Conservation (phyloP, 805 yeast genomes). For the Saturnispora gosingensis region DNA sequence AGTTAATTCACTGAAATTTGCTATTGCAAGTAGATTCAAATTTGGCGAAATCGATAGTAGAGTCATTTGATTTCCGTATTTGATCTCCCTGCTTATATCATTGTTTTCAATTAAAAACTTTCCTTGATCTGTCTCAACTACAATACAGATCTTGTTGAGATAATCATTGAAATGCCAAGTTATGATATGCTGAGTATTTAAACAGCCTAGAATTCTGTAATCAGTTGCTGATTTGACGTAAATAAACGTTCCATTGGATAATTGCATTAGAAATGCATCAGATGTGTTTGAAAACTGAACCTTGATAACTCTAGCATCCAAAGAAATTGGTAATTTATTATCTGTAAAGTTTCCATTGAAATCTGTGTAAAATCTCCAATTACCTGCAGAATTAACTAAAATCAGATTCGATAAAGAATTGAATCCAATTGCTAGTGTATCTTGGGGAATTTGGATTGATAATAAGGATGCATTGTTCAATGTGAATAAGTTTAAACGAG, state of each 20-base stretch:
- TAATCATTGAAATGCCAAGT: slow-evolving; percentile 4
- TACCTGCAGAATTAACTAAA: slow-evolving; percentile 44
- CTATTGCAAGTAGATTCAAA: slow-evolving; percentile 5
- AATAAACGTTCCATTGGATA: slow-evolving; percentile 34
- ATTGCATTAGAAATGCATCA: slow-evolving; percentile 36
- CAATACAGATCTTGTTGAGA: background rate
- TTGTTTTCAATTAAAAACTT: background rate
- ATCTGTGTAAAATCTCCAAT: slow-evolving; percentile 50
- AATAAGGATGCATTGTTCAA: slow-evolving; percentile 23
- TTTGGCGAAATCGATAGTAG: slow-evolving; percentile 8
- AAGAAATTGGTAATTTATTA: slow-evolving; percentile 24
- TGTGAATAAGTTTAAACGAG: slow-evolving; percentile 29
- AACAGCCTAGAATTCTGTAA: background rate
- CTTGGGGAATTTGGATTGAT: background rate
- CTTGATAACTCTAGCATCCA: background rate
- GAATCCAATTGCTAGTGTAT: background rate
- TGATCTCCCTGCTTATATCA: background rate
- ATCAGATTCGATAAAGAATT: slow-evolving; percentile 28
- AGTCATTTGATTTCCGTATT: background rate
- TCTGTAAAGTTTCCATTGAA: slow-evolving; percentile 61
- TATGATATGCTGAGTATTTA: background rate
- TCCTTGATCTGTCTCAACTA: background rate
- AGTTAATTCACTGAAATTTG: background rate
- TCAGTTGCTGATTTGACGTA: slow-evolving; percentile 20
- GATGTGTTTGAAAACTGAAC: slow-evolving; percentile 29